A percentile compares a stretch with the other conserved stretches of the same genome.
Evolutionary conservation across 352 stramenopile genomes (phyloP).

Genomic region (Phytophthora pistaciae): DNA sequence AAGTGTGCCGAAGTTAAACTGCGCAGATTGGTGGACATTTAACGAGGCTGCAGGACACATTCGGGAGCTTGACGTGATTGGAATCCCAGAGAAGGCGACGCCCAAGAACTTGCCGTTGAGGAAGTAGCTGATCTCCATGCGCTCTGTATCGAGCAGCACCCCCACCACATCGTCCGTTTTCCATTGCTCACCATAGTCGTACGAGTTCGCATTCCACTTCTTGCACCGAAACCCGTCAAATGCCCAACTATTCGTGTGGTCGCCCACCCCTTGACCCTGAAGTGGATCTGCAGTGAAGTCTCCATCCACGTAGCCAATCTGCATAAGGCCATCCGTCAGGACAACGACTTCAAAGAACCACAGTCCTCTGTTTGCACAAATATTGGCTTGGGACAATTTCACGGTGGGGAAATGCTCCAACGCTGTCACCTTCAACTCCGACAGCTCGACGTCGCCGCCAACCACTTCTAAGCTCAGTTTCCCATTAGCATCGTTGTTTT

Average conservation of each 20-base stretch:
- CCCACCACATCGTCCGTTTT: conserved; percentile 85
- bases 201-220: conserved; percentile 89
- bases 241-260: conserved; percentile 91
- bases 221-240: conserved; percentile 92
- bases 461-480: conserved; percentile 55
- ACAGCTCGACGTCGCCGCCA: conserved; percentile 76
- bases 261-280: conserved; percentile 92
- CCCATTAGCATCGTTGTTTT: conserved; percentile 10
- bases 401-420: conserved; percentile 88
- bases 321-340: conserved; percentile 91
- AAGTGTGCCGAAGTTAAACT: conserved; percentile 82
- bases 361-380: conserved; percentile 66
- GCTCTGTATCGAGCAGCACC: conserved; percentile 88
- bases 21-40: conserved; percentile 81
- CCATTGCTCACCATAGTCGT: conserved; percentile 90
- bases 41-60: conserved; percentile 89
- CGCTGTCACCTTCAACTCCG: conserved; percentile 60
- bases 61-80: conserved; percentile 47
- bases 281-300: conserved; percentile 86
- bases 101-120: conserved; percentile 93
- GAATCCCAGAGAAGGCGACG: conserved; percentile 75
- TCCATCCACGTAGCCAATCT: conserved; percentile 94
- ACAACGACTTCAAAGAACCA: conserved; percentile 94
- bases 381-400: conserved; percentile 49
- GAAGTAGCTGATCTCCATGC: conserved; percentile 89